These are phyloP conservation scores for Candolleomyces aberdarensis DNA, from an alignment of 768 basidiomycete genomes.

Conservation along the genomic window DNA sequence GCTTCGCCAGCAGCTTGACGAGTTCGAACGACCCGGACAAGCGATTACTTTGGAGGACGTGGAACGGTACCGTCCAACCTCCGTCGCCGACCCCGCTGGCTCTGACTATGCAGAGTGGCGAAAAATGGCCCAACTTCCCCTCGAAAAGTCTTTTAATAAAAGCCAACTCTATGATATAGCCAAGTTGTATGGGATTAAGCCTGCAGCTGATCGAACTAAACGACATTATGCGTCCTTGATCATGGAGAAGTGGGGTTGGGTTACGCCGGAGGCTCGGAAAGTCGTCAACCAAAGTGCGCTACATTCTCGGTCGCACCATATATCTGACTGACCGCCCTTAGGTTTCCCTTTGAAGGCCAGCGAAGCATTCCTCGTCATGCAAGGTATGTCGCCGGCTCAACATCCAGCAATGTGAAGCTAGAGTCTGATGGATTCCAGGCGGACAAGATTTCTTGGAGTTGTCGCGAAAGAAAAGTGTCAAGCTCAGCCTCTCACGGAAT, in stretches of 20 bases:
- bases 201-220: constrained; percentile 31
- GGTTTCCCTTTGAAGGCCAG: constrained; percentile 55
- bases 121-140: constrained; percentile 43
- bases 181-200: constrained; percentile 8
- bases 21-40: constrained; percentile 37
- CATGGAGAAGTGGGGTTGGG: constrained; percentile 69
- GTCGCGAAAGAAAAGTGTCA: constrained; percentile 58
- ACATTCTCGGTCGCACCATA: constrained; percentile 3
- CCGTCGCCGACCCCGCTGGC: constrained; percentile 31
- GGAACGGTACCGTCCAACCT: constrained; percentile 50
- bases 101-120: constrained; percentile 51
- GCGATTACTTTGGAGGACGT: constrained; percentile 54
- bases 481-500: constrained; percentile 52
- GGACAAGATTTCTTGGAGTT: constrained; percentile 59
- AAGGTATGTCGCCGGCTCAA: constrained; percentile 40
- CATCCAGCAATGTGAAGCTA: neutral
- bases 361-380: constrained; percentile 67
- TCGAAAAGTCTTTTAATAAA: constrained; percentile 62
- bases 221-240: constrained; percentile 50
- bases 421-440: constrained; percentile 37
- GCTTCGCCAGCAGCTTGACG: constrained; percentile 56
- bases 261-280: constrained; percentile 53
- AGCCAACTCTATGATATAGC: constrained; percentile 51
- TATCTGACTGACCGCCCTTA: constrained; percentile 21
- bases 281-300: constrained; percentile 42